Evolutionary conservation across 176 grass and related monocot species (phyloP).

Genomic region (Pharus latifolius): DNA sequence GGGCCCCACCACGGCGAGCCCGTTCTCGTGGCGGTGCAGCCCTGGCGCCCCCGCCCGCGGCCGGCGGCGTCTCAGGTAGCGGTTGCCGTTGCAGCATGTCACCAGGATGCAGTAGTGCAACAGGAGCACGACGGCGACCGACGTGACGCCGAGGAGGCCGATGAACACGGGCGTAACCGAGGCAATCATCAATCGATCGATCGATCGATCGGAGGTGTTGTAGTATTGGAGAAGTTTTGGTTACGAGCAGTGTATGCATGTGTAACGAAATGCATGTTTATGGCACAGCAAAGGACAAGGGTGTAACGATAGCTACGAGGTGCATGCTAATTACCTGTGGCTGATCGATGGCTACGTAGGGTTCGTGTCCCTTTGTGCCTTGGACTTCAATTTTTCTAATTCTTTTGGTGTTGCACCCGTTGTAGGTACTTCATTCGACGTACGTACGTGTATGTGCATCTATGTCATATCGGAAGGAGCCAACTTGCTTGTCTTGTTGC

Average conservation of each 20-base stretch:
- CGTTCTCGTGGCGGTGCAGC: background rate
- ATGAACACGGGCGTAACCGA: slow-evolving; percentile 26
- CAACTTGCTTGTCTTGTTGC: no score
- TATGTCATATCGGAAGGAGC: no score
- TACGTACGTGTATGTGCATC: no score
- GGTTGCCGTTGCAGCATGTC: slow-evolving; percentile 2
- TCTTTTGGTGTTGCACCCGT: no score
- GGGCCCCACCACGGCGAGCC: background rate
- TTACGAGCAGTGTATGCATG: no score
- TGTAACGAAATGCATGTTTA: no score
- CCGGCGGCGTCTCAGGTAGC: background rate
- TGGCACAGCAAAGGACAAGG: no score
- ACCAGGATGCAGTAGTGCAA: slow-evolving; percentile 32
- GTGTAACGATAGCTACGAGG: slow-evolving; percentile 22
- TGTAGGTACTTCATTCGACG: no score
- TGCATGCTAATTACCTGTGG: background rate
- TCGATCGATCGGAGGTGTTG: background rate
- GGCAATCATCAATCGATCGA: no score
- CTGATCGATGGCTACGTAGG: background rate
- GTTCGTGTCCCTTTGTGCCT: background rate
- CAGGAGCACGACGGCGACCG: background rate
- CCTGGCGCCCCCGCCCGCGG: background rate
- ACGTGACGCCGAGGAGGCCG: slow-evolving; percentile 17
- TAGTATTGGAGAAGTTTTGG: no score
- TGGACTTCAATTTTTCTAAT: background rate